Evolutionary conservation across 108 stramenopile species (phyloP), one percentile per base, ranked within the genome.

Genomic region (Cylindrotheca fusiformis): DNA sequence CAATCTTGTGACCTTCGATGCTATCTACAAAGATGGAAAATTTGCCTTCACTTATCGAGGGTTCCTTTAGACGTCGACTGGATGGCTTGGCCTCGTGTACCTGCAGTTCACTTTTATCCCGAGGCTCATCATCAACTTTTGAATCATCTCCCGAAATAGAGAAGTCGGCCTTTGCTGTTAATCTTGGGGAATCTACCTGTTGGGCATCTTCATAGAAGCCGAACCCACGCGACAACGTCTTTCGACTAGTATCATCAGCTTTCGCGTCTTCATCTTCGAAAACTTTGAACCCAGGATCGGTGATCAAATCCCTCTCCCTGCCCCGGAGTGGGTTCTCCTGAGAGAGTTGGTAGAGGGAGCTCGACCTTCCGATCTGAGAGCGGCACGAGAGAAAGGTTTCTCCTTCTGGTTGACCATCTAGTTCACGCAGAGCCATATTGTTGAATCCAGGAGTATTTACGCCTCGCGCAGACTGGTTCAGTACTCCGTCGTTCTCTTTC

Each of bases 401-500:
- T 12, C 46, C 4, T 2, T 47, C 22, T 23, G 24, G 12, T n/a
- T 1, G 26, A 21, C 32, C 24, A 30, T 60, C 22, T 20, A 63
- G 4, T 23, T 63, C 48, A 46, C 44, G 44, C 4, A 69, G 45
- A 0, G 59, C 68, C 56, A 47, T 60, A 10, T 55, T 28, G 0
- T 59, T 32, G 27, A 68, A 58, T 26, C 57, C 67, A 31, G 57
- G 56, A 26, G 47, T 56, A 1, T 58, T 52, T 19, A 46, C 49
- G 26, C 48, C 48, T 14, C 71, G 74, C 1, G 58, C 60, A 19
- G 10, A 12, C 21, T 60, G 63, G 24, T 71, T 71, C 17, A 44
- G 58, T 0, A 51, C 45, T 12, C 69, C 69, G 0, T 36, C 60
- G 44, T 77, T 70, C 30, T 65, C 50, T 6, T 32, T 62, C 47